Conservation (phyloP, 2,329 filamentous ascomycete genomes). For the Claviceps lovelessii region DNA sequence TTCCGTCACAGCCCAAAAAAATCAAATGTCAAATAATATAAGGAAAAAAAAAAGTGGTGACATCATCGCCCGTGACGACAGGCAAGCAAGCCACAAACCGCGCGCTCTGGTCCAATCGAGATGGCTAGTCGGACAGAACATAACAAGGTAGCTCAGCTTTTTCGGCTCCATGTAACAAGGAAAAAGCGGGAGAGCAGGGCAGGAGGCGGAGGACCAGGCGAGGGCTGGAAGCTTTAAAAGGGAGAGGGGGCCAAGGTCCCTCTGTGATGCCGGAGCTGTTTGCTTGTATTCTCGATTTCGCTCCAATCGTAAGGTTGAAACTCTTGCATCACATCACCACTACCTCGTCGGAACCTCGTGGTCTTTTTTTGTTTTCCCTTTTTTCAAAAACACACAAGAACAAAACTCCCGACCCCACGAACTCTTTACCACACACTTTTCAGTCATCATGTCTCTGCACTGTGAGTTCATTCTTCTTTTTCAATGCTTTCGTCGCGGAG, state of each 20-base stretch:
- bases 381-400: background rate
- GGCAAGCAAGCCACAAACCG: slow-evolving; percentile 3
- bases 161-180: background rate
- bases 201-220: background rate
- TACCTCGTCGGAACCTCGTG: background rate
- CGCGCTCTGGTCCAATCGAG: slow-evolving; percentile 10
- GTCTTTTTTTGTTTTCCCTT: background rate
- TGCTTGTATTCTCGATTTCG: background rate
- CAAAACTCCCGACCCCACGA: too few species aligned
- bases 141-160: background rate
- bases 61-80: slow-evolving; percentile 16
- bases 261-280: background rate
- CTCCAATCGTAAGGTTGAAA: background rate
- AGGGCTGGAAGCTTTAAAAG: slow-evolving; percentile 2
- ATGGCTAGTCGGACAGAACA: slow-evolving; percentile 3
- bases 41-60: slow-evolving; percentile 17
- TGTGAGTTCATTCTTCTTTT: slow-evolving; percentile 25
- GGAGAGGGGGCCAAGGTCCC: slow-evolving; percentile 1
- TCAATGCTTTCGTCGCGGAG: background rate
- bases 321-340: background rate
- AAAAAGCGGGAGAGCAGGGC: background rate
- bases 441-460: slow-evolving; percentile 42
- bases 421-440: background rate
- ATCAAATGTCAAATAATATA: background rate
- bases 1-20: background rate